Conservation (phyloP, 2,329 filamentous ascomycete genomes). For the Meredithiella fracta region DNA sequence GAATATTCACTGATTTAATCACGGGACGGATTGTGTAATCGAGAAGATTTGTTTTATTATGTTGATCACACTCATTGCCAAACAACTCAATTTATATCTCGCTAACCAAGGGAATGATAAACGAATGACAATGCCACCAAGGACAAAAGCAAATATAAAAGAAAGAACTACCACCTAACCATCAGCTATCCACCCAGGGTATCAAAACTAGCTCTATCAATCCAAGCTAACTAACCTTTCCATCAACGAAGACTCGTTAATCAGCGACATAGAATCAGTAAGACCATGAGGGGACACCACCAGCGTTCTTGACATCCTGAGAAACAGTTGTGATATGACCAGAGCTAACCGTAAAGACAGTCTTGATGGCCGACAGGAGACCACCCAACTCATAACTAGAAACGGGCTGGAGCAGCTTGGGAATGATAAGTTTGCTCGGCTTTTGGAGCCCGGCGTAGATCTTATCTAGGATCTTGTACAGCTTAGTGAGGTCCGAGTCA, state of each 20-base stretch:
- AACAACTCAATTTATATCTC: too few species aligned
- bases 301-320: constrained; percentile 5
- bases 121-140: too few species aligned
- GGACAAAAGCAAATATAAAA: too few species aligned
- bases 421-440: constrained; percentile 4
- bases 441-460: not conserved
- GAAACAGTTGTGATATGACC: not conserved
- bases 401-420: not conserved
- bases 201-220: too few species aligned
- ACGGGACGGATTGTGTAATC: too few species aligned
- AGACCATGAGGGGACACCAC: not conserved
- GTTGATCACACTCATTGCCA: too few species aligned
- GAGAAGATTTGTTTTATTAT: too few species aligned
- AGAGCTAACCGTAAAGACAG: not conserved
- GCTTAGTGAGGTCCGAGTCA: not conserved
- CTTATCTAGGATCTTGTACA: constrained; percentile 4
- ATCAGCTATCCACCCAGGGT: too few species aligned
- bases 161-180: too few species aligned
- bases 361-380: constrained; percentile 4
- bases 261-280: not conserved
- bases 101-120: too few species aligned
- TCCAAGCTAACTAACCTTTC: too few species aligned
- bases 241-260: not conserved
- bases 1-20: too few species aligned
- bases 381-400: constrained; percentile 5